Evolutionary conservation across 2,329 filamentous ascomycete species (phyloP).

Genomic region (Tolypocladium amazonense): DNA sequence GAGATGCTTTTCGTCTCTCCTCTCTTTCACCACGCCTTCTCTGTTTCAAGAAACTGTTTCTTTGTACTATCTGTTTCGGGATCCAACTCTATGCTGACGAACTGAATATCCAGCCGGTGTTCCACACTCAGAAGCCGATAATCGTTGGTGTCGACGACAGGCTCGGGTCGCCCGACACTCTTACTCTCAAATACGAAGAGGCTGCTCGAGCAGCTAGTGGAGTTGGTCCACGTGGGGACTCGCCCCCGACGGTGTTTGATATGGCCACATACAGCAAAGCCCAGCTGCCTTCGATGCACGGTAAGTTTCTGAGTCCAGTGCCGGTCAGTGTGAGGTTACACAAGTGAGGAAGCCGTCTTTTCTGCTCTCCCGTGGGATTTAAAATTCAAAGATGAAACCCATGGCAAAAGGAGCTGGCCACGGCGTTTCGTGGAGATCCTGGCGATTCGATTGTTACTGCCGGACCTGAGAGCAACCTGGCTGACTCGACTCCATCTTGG

Average conservation of each 20-base stretch:
- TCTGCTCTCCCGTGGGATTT: neutral
- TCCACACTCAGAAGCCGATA: slow-evolving; percentile 43
- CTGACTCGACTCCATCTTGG: neutral
- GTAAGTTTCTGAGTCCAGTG: slow-evolving; percentile 44
- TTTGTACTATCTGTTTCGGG: slow-evolving; percentile 7
- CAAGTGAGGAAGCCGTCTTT: neutral
- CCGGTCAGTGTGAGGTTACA: neutral
- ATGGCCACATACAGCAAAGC: slow-evolving; percentile 60
- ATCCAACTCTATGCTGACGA: slow-evolving; percentile 12
- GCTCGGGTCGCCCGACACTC: slow-evolving; percentile 46
- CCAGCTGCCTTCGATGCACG: slow-evolving; percentile 66
- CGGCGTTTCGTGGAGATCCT: neutral
- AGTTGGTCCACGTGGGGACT: slow-evolving; percentile 44
- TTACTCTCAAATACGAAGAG: slow-evolving; percentile 47
- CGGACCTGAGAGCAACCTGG: neutral
- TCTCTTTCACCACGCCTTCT: neutral
- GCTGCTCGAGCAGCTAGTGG: slow-evolving; percentile 41
- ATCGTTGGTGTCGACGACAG: slow-evolving; percentile 44
- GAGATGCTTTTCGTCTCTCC: neutral
- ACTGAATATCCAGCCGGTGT: slow-evolving; percentile 32
- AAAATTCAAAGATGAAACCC: neutral
- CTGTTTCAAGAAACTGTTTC: slow-evolving; percentile 2
- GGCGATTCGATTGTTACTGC: neutral
- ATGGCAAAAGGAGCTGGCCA: neutral
- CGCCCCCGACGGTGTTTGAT: slow-evolving; percentile 30